Conservation (phyloP, 2,329 filamentous ascomycete species). For the Neurospora sp. region DNA sequence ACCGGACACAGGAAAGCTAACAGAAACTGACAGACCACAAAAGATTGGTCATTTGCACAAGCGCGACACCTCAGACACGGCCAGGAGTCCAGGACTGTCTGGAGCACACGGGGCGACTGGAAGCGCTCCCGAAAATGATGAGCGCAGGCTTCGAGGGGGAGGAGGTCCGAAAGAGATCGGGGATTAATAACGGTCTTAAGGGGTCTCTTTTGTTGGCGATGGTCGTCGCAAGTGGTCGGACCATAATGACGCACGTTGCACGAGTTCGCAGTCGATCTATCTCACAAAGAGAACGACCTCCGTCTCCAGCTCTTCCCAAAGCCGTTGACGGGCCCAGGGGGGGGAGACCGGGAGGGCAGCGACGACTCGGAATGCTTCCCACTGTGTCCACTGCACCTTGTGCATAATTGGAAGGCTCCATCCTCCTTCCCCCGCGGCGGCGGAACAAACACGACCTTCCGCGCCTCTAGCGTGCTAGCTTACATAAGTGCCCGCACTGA, state of each 20-base stretch:
- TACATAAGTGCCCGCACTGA: not conserved
- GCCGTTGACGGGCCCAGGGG: not conserved
- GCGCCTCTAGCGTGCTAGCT: not conserved
- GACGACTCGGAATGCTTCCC: not conserved
- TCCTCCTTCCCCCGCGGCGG: not conserved
- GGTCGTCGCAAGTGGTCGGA: not conserved
- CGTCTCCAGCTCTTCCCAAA: not conserved
- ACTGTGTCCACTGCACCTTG: not conserved
- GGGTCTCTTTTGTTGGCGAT: not conserved
- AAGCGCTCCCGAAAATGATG: not conserved
- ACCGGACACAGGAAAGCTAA: not conserved
- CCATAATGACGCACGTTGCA: not conserved
- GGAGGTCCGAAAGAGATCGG: not conserved
- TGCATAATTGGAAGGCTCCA: not conserved
- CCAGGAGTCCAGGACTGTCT: not conserved
- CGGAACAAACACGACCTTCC: not conserved
- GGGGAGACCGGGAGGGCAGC: not conserved
- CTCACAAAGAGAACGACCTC: not conserved
- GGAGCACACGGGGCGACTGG: not conserved
- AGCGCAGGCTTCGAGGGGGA: not conserved
- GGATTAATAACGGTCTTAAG: not conserved
- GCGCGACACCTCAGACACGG: not conserved
- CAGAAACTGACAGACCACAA: not conserved
- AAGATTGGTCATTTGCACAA: not conserved
- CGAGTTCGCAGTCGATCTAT: not conserved